Evolutionary conservation across 108 stramenopile genomes (phyloP).

Genomic region (Nannochloropsis gaditana): DNA sequence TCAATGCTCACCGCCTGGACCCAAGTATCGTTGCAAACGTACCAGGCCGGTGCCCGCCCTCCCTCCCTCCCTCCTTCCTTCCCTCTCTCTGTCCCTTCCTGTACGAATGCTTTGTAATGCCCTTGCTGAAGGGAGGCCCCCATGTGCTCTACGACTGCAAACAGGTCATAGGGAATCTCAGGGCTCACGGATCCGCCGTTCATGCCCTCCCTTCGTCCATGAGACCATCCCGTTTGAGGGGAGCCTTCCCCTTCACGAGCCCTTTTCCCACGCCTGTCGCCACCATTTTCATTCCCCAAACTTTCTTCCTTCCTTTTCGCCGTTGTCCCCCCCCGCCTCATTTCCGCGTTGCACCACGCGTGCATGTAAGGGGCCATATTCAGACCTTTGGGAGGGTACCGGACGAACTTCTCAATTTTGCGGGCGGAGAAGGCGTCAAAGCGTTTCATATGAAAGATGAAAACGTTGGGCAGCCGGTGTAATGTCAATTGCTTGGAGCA

Average conservation of each 20-base stretch:
- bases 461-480: constrained; percentile 37
- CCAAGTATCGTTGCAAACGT: constrained; percentile 45
- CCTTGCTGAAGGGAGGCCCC: constrained; percentile 37
- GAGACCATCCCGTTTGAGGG: too few relatives aligned
- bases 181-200: constrained; percentile 21
- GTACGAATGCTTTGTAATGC: constrained; percentile 44
- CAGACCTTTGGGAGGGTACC: constrained; percentile 38
- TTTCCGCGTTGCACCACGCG: neutral
- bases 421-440: constrained; percentile 40
- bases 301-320: neutral
- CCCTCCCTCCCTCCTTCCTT: neutral
- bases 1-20: constrained; percentile 35
- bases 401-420: constrained; percentile 41
- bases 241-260: neutral
- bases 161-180: constrained; percentile 41
- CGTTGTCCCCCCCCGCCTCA: neutral
- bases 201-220: neutral
- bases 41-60: constrained; percentile 32
- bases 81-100: constrained; percentile 10
- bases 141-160: constrained; percentile 47
- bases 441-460: constrained; percentile 45
- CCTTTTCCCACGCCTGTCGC: neutral
- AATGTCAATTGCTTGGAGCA: constrained; percentile 52
- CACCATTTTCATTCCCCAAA: neutral
- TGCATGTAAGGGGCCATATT: constrained; percentile 41